Base-by-base conservation (phyloP, 495 filamentous ascomycete species). In the Neurospora sp. region DNA sequence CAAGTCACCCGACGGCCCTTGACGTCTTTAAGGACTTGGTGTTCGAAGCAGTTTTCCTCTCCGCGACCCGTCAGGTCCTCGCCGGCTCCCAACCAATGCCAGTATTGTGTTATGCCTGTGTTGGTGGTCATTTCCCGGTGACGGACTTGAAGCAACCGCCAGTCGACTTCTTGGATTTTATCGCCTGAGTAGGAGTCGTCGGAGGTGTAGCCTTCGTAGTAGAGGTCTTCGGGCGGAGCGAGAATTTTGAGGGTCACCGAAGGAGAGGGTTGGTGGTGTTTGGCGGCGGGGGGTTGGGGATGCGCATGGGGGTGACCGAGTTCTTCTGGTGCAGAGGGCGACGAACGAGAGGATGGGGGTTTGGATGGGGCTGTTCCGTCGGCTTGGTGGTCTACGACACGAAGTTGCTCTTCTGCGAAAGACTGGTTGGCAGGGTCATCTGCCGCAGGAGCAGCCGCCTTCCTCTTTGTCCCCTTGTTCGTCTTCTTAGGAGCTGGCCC, bases 61-160 rank as follows among this genome's bases (percentile, higher is more conserved):
- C 44, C 74, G 44, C 78, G 79, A 10, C 61, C 72, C 5, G 69
- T 40, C 41, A 31, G 9, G 31, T 53, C 72, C 4, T 69, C 68
- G 31, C 16, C n/a, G 18, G 40, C 53, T 59, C 40, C 72, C 27
- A 82, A 40, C 79, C 80, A 86, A 71, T 84, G 84, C 84, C 84
- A 85, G 78, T 86, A 86, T 74, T 86, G 85, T n/a, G 83, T 86
- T 16, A 85, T 80, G 4, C 78, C 39, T 3, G 76, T 69, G 73
- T 81, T 82, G 38, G 79, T 85, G 4, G 83, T 80, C 27, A 82
- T 72, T 12, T 70, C 70, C 40, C 72, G 74, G 40, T 81, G 82
- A 79, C 84, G 84, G 74, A 86, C 81, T 72, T 86, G 84, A n/a
- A 82, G 76, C 9, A 86, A 71, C 20, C 83, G 81, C 79, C 82